These are phyloP conservation scores for Camellia sinensis DNA, from an alignment of 148 eudicot species.

Conservation along the genomic window DNA sequence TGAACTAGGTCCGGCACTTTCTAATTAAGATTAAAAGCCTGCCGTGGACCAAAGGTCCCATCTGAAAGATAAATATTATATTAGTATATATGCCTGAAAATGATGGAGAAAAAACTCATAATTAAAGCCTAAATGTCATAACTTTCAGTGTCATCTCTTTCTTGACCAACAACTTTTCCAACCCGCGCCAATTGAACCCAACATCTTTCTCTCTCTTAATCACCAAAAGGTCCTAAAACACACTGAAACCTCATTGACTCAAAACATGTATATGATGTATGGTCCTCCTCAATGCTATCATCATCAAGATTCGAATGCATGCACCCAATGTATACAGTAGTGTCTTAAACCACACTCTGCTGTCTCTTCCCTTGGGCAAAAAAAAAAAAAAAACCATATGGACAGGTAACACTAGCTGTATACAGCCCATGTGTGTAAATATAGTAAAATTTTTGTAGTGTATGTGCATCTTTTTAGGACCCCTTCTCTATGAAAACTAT, in stretches of 20 bases:
- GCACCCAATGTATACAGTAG: neutral
- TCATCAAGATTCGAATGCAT: neutral
- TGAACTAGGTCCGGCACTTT: neutral
- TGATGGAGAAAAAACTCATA: neutral
- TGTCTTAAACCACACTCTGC: neutral
- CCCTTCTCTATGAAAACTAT: too few relatives aligned
- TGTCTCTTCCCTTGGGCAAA: neutral
- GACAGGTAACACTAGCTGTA: neutral
- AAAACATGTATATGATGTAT: neutral
- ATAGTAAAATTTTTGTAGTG: neutral
- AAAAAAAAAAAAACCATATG: neutral
- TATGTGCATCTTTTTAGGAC: neutral
- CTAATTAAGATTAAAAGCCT: neutral
- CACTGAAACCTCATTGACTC: neutral
- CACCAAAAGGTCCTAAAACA: neutral
- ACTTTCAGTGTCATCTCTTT: neutral
- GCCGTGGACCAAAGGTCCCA: neutral
- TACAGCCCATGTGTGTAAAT: too few relatives aligned
- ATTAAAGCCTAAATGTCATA: neutral
- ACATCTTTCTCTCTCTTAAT: neutral
- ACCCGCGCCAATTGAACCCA: neutral
- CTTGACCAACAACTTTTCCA: constrained; percentile 12
- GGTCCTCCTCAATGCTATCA: neutral
- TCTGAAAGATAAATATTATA: neutral
- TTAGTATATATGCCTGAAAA: neutral